Evolutionary conservation across 495 filamentous ascomycete genomes (phyloP).

Genomic region (Lasiosphaeria miniovina): DNA sequence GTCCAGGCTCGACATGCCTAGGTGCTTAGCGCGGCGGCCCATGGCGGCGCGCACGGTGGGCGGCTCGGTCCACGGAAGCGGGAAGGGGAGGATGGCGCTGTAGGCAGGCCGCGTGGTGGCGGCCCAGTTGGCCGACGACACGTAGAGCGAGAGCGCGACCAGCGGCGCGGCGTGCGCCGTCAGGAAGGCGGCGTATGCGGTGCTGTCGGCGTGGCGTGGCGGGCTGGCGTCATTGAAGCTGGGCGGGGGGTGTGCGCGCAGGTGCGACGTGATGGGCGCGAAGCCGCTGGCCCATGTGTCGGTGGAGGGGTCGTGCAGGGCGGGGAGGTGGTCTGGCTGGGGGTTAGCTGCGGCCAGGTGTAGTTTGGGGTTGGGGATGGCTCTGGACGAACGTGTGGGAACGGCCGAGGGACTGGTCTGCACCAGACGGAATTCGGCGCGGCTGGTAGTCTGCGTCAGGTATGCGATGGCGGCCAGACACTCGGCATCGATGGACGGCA

Average conservation of each 20-base stretch:
- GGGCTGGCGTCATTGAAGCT: slow-evolving; percentile 54
- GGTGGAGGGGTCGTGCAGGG: slow-evolving; percentile 56
- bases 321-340: slow-evolving; percentile 68
- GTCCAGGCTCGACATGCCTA: slow-evolving; percentile 56
- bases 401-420: slow-evolving; percentile 69
- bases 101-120: slow-evolving; percentile 70
- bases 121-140: slow-evolving; percentile 81
- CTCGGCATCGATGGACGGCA: slow-evolving; percentile 88
- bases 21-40: slow-evolving; percentile 64
- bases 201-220: slow-evolving; percentile 64
- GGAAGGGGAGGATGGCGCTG: slow-evolving; percentile 72
- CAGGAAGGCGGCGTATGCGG: slow-evolving; percentile 68
- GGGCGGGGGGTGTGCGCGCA: slow-evolving; percentile 51
- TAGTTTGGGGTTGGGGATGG: not conserved
- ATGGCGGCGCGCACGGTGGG: slow-evolving; percentile 64
- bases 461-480: slow-evolving; percentile 77
- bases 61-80: slow-evolving; percentile 76
- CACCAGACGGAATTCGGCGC: slow-evolving; percentile 69
- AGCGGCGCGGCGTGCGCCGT: slow-evolving; percentile 62
- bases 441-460: slow-evolving; percentile 55
- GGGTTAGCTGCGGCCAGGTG: slow-evolving; percentile 3
- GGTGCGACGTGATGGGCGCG: slow-evolving; percentile 67
- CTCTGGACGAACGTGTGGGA: slow-evolving; percentile 62
- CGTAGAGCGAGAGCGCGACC: slow-evolving; percentile 79
- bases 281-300: slow-evolving; percentile 66